Percentiles rank a stretch among this genome's conserved stretches.
Evolutionary conservation across 257 asterid species (phyloP).

Genomic region (Agastache rugosa): DNA sequence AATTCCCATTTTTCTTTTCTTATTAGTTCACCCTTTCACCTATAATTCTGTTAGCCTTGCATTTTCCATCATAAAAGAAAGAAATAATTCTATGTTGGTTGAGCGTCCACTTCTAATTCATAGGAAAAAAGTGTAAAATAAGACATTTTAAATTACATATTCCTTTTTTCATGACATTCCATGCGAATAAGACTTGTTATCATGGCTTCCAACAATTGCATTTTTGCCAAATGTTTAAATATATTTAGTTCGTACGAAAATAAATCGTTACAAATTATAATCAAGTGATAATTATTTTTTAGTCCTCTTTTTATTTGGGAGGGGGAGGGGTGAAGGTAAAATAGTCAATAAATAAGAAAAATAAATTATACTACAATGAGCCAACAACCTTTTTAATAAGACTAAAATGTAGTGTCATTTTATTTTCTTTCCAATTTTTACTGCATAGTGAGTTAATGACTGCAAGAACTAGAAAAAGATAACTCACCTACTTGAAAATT

Average conservation of each 20-base stretch:
- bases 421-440: not conserved
- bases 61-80: conserved; percentile 38
- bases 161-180: not conserved
- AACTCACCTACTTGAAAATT: not conserved
- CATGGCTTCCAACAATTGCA: not conserved
- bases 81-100: conserved; percentile 47
- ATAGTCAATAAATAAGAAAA: too few species aligned
- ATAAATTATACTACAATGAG: not conserved
- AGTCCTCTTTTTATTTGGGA: too few species aligned
- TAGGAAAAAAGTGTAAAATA: conserved; percentile 22
- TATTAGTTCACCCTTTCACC: conserved; percentile 51
- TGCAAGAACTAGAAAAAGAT: not conserved
- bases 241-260: too few species aligned
- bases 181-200: not conserved
- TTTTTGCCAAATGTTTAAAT: too few species aligned
- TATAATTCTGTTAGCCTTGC: conserved; percentile 51
- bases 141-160: not conserved
- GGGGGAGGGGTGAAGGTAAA: too few species aligned
- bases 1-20: conserved; percentile 25
- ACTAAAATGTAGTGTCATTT: not conserved
- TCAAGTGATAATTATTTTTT: too few species aligned
- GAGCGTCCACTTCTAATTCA: conserved; percentile 51
- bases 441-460: not conserved
- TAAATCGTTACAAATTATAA: too few species aligned
- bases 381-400: not conserved